Conservation (phyloP, 306 rosid species). For the Erythrophleum fordii region DNA sequence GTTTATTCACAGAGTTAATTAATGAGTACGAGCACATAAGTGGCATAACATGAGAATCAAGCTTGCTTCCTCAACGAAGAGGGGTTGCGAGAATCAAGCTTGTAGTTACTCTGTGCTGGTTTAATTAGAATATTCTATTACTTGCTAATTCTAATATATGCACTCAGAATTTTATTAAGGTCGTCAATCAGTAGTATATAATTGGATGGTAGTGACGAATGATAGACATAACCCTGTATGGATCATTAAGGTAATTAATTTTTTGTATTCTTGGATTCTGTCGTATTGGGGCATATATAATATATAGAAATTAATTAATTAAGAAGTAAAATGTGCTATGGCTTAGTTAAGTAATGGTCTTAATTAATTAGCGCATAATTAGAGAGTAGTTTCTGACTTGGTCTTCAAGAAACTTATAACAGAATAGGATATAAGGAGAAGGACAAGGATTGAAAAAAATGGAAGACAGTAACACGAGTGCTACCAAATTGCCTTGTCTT, state of each 20-base stretch:
- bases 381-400: constrained; percentile 2
- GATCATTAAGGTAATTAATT: not conserved
- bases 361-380: not conserved
- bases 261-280: not conserved
- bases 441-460: constrained; percentile 28
- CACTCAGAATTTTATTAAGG: too few relatives aligned
- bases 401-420: constrained; percentile 1
- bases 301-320: too few relatives aligned
- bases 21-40: too few relatives aligned
- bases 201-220: not conserved
- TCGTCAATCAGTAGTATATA: not conserved
- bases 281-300: not conserved
- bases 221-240: not conserved
- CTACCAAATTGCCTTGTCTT: constrained; percentile 35
- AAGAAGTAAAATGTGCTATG: not conserved
- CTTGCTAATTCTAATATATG: not conserved
- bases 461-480: constrained; percentile 33
- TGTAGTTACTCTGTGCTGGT: too few relatives aligned
- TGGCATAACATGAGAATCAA: too few relatives aligned
- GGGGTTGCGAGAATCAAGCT: too few relatives aligned
- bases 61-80: too few relatives aligned
- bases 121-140: not conserved
- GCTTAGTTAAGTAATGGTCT: not conserved
- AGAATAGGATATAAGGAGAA: constrained; percentile 9
- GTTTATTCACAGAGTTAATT: not conserved